A percentile compares a stretch with the other conserved stretches of the same genome.
Conservation (phyloP, 441 rosid genomes). For the Erodium trifolium region DNA sequence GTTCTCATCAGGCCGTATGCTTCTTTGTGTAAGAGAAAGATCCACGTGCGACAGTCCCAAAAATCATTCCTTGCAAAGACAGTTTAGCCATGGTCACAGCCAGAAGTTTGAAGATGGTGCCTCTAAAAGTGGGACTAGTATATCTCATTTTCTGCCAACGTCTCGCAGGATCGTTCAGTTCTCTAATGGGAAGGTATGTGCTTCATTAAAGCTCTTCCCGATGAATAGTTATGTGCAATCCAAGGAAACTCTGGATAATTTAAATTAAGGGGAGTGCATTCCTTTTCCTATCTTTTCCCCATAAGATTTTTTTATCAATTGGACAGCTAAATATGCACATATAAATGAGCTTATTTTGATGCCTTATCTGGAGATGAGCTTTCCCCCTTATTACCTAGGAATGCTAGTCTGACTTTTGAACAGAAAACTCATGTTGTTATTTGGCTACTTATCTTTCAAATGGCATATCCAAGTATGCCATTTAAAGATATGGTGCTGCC, state of each 20-base stretch:
- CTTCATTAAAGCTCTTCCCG: background rate
- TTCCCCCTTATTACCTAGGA: no score
- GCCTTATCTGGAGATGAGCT: no score
- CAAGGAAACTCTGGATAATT: background rate
- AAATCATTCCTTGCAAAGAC: slow-evolving; percentile 62
- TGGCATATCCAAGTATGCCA: no score
- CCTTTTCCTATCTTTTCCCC: no score
- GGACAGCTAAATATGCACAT: no score
- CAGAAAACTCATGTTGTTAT: no score
- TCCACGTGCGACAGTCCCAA: slow-evolving; percentile 38
- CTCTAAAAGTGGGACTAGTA: slow-evolving; percentile 46
- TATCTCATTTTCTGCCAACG: slow-evolving; percentile 76
- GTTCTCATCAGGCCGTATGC: slow-evolving; percentile 50
- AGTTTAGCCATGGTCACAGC: slow-evolving; percentile 58
- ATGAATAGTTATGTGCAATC: background rate
- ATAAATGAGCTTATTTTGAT: no score
- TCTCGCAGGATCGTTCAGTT: slow-evolving; percentile 90
- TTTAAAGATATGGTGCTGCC: no score
- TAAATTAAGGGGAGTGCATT: no score
- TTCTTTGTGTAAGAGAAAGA: slow-evolving; percentile 68
- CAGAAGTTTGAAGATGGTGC: slow-evolving; percentile 58
- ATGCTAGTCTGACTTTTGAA: no score
- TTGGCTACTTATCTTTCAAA: no score
- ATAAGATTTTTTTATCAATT: no score
- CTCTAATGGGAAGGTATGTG: slow-evolving; percentile 73